A percentile compares a stretch with the other conserved stretches of the same genome.
Conservation (phyloP, 495 filamentous ascomycete genomes). For the Podospora anserina region DNA sequence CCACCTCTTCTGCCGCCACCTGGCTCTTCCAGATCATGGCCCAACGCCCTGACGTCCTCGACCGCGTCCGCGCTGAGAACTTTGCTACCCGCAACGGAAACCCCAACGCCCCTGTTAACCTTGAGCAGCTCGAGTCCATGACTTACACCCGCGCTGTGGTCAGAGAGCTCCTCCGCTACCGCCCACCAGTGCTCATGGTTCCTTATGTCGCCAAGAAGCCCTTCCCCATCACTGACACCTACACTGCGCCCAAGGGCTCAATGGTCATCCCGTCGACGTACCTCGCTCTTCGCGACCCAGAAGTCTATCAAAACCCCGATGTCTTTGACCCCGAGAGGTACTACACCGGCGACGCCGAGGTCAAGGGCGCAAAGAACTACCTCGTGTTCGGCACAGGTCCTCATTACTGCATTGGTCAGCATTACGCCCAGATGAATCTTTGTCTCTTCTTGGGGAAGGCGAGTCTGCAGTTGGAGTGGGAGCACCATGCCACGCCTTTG, state of each 20-base stretch:
- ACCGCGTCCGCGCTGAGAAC: slow-evolving; percentile 91
- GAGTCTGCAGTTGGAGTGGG: slow-evolving; percentile 86
- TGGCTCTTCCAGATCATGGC: slow-evolving; percentile 96
- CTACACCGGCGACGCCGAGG: slow-evolving; percentile 84
- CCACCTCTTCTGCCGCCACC: slow-evolving; percentile 85
- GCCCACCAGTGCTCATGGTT: slow-evolving; percentile 96
- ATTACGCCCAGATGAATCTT: slow-evolving; percentile 86
- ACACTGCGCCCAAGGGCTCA: slow-evolving; percentile 86
- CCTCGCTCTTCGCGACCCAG: slow-evolving; percentile 86
- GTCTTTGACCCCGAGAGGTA: slow-evolving; percentile 88
- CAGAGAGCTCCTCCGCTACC: slow-evolving; percentile 90
- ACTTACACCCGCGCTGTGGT: slow-evolving; percentile 89
- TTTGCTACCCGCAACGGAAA: slow-evolving; percentile 74
- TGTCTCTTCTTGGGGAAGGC: slow-evolving; percentile 93
- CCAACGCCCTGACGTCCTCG: slow-evolving; percentile 86
- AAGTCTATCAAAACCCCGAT: slow-evolving; percentile 87
- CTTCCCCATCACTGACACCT: slow-evolving; percentile 85
- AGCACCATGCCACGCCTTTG: slow-evolving; percentile 71
- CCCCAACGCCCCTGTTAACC: slow-evolving; percentile 60
- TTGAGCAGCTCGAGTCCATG: slow-evolving; percentile 86
- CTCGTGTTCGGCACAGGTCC: slow-evolving; percentile 94
- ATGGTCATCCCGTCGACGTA: slow-evolving; percentile 94
- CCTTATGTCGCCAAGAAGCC: slow-evolving; percentile 93
- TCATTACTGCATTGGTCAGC: slow-evolving; percentile 95
- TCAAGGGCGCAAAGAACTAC: slow-evolving; percentile 89